Percentiles rank a stretch among this genome's conserved stretches.
Evolutionary conservation across 345 rosid species (phyloP).

Genomic region (Melastoma malabathricum): DNA sequence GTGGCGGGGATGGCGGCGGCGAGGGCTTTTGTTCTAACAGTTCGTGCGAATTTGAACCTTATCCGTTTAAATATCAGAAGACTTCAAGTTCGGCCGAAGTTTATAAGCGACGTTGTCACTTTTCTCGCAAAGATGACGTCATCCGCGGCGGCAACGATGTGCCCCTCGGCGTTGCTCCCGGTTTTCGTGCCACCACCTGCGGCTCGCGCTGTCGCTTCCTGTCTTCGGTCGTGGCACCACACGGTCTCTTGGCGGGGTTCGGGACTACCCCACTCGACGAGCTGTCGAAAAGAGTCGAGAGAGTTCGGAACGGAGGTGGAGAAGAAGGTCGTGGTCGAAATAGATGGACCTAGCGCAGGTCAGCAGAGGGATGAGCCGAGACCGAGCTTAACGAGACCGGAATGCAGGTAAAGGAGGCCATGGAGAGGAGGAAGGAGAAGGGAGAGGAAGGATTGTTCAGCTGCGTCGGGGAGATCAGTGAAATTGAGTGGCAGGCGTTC

Average conservation of each 20-base stretch:
- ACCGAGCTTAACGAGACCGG: slow-evolving; percentile 43
- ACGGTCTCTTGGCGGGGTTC: too few relatives aligned
- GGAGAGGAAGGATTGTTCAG: slow-evolving; percentile 32
- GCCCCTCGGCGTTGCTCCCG: too few relatives aligned
- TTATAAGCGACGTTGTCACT: too few relatives aligned
- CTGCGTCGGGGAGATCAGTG: slow-evolving; percentile 70
- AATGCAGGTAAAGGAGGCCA: slow-evolving; percentile 58
- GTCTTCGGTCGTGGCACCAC: neutral
- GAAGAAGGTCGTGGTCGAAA: neutral
- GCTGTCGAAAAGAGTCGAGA: slow-evolving; percentile 55
- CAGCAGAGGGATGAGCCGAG: slow-evolving; percentile 4
- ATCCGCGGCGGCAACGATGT: too few relatives aligned
- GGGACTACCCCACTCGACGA: slow-evolving; percentile 1
- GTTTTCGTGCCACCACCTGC: neutral
- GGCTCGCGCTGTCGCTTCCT: neutral
- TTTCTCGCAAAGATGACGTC: too few relatives aligned
- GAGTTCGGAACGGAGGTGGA: slow-evolving; percentile 17
- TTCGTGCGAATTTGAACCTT: too few relatives aligned
- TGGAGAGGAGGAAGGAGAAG: slow-evolving; percentile 46
- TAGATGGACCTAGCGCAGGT: neutral
- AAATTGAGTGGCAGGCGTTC: slow-evolving; percentile 93
- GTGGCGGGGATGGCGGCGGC: too few relatives aligned
- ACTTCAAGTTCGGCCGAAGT: too few relatives aligned
- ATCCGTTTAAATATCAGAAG: too few relatives aligned
- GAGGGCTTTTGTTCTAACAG: too few relatives aligned